Conservation (phyloP, 2,329 filamentous ascomycete genomes). For the Elsinoe necatrix region DNA sequence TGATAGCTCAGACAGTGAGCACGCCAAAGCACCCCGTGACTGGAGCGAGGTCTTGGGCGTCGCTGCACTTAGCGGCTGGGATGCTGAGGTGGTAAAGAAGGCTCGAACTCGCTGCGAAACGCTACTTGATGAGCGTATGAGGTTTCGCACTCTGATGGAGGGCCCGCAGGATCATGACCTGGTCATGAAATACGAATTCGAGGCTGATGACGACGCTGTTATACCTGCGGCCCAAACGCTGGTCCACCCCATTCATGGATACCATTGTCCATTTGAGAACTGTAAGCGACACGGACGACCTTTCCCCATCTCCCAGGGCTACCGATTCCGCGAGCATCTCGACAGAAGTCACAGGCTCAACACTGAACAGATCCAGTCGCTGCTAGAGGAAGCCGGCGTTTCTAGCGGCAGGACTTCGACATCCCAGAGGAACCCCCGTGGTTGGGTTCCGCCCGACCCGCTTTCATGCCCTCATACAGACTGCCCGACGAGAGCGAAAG, state of each 20-base stretch:
- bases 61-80: constrained; percentile 66
- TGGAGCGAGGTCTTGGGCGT: constrained; percentile 81
- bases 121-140: constrained; percentile 66
- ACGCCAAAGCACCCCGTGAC: constrained; percentile 47
- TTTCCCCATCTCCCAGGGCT: constrained; percentile 22
- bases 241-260: constrained; percentile 1
- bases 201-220: neutral
- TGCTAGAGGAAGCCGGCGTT: neutral
- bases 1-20: neutral
- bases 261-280: constrained; percentile 23
- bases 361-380: constrained; percentile 13
- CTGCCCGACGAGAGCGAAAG: constrained; percentile 31
- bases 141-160: constrained; percentile 32
- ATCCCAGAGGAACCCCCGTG: constrained; percentile 11
- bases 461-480: constrained; percentile 31
- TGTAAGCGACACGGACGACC: constrained; percentile 24
- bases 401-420: neutral
- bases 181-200: neutral
- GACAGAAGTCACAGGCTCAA: constrained; percentile 24
- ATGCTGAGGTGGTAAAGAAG: constrained; percentile 55
- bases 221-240: neutral
- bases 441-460: constrained; percentile 18
- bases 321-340: constrained; percentile 29
- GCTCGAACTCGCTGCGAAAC: constrained; percentile 65
- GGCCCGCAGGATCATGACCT: neutral